Evolutionary conservation across 2,329 filamentous ascomycete genomes (phyloP), one percentile per base, ranked within the genome.

Genomic region (Ophiostoma piceae): DNA sequence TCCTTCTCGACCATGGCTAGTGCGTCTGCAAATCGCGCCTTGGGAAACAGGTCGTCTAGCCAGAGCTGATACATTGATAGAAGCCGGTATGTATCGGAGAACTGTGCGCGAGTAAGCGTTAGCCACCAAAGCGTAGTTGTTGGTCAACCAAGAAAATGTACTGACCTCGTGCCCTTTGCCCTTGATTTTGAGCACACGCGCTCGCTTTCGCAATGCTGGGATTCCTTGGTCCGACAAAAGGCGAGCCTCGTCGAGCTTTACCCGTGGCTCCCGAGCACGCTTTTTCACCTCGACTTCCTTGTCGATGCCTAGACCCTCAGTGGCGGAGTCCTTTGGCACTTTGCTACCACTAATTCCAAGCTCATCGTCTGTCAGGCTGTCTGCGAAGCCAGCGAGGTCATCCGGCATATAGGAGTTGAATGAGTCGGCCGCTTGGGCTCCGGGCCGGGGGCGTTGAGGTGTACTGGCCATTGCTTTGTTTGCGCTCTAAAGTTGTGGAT

Each of bases 21-120:
- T 2, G 91, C 95, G 76, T 99, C 95, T 66, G 91, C 86, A 76
- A 99, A 99, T 76, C 93, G 94, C 5, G 94, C 95, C 76, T 96
- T 93, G 14, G 95, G 95, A 76, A 94, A 99, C 14, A 99, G 83
- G 76, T 97, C 93, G 79, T 99, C 94, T 1, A 99, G 90, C 95
- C 95, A 99, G 70, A 97, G 80, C 78, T 98, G 95, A 77, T 98
- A 99, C 77, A 96, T 92, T 32, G 91, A 92, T 66, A 99, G 84
- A 32, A 99, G 84, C 19, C 89, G 87, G 0, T 89, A 86, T 12
- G 93, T 87, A 77, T 99, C 95, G 22, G 90, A 89, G 79, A 95
- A 98, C 89, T 94, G 64, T 32, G 57, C 12, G 22, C 12, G n/a
- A 19, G 6, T 16, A 62, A 12, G 12, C 9, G 57, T 32, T 62